Conservation (phyloP, 176 grass and related monocot genomes). For the sorghum (Sorghum bicolor) region Sorghum_bicolor_NCBIv3 NC_012870.2:73902501-73903000, state of each 20-base stretch:
- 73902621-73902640: slow-evolving; percentile 57
- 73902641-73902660: slow-evolving; percentile 37
- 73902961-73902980: slow-evolving; percentile 64
- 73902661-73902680: slow-evolving; percentile 29
- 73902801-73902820: slow-evolving; percentile 41
- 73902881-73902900: slow-evolving; percentile 57
- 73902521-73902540: slow-evolving; percentile 63
- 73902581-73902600: slow-evolving; percentile 52
- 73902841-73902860: slow-evolving; percentile 27
- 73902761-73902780: slow-evolving; percentile 49
- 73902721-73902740: slow-evolving; percentile 70
- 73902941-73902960: slow-evolving; percentile 30
- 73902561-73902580: slow-evolving; percentile 69
- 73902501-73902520: slow-evolving; percentile 55
- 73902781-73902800: slow-evolving; percentile 63
- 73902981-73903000: slow-evolving; percentile 70
- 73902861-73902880: slow-evolving; percentile 48
- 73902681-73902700: slow-evolving; percentile 32
- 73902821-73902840: slow-evolving; percentile 45
- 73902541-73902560: slow-evolving; percentile 81
- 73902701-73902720: slow-evolving; percentile 55
- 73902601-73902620: slow-evolving; percentile 67
- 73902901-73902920: slow-evolving; percentile 42
- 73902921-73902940: slow-evolving; percentile 24
- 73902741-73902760: slow-evolving; percentile 69